Conservation (phyloP, 129 eudicot genomes). For the Pittosporum tobira region DNA sequence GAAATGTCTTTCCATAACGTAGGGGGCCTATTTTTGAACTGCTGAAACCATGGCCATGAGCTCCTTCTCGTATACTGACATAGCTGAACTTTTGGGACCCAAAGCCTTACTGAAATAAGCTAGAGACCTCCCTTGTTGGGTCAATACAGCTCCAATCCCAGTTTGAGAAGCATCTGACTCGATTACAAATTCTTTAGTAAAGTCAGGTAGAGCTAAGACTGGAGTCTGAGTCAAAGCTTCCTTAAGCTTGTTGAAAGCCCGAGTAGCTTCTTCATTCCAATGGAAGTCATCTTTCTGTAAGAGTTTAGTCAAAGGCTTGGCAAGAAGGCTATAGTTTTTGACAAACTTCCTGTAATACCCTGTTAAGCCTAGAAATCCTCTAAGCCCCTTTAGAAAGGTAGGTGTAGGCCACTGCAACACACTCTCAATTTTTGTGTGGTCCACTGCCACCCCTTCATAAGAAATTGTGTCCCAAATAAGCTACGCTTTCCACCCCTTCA, state of each 20-base stretch:
- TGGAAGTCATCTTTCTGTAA: neutral
- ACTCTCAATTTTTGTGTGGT: neutral
- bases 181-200: neutral
- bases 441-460: neutral
- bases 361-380: neutral
- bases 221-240: neutral
- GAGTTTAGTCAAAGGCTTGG: neutral
- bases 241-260: neutral
- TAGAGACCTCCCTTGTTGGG: neutral
- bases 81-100: too few species aligned
- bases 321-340: neutral
- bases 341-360: neutral
- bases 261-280: neutral
- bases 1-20: too few species aligned
- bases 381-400: neutral
- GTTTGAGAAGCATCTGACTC: neutral
- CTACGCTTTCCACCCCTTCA: too few species aligned
- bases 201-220: neutral
- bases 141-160: neutral
- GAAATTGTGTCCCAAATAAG: neutral
- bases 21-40: too few species aligned
- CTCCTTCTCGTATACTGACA: too few species aligned
- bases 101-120: neutral
- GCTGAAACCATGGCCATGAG: too few species aligned
- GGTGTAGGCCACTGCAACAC: neutral